phyloP scores from a whole-genome alignment of 2,329 filamentous ascomycete genomes.

The Ophiobolus disseminans region DNA sequence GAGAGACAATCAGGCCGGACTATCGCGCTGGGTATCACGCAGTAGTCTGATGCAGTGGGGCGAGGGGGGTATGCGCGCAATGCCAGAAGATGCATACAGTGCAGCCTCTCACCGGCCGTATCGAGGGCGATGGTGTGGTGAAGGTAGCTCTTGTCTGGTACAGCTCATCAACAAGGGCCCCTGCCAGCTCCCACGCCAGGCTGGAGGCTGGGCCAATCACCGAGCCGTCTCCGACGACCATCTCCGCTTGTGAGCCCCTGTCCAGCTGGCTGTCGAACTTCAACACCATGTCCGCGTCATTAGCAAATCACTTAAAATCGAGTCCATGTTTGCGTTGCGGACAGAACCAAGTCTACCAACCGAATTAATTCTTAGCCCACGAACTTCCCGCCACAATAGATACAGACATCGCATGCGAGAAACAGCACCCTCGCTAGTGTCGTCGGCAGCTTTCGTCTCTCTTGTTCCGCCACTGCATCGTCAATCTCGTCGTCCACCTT shows the following conservation, averaged over 20 bases:
- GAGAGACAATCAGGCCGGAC: slow-evolving; percentile 28
- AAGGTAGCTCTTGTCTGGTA: slow-evolving; percentile 20
- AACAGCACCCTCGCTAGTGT: slow-evolving; percentile 43
- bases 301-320: no score
- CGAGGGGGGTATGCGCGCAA: slow-evolving; percentile 22
- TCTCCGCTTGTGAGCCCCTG: slow-evolving; percentile 3
- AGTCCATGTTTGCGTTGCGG: no score
- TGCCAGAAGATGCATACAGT: slow-evolving; percentile 18
- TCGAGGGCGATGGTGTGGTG: slow-evolving; percentile 25
- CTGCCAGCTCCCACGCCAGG: background rate
- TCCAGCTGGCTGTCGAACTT: slow-evolving; percentile 3
- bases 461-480: slow-evolving; percentile 2
- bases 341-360: background rate
- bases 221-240: background rate
- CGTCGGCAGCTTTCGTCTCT: slow-evolving; percentile 11
- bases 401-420: slow-evolving; percentile 45
- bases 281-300: slow-evolving; percentile 6
- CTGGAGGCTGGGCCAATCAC: slow-evolving; percentile 24
- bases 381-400: slow-evolving; percentile 49
- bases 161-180: slow-evolving; percentile 9
- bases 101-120: slow-evolving; percentile 24
- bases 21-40: slow-evolving; percentile 19
- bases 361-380: slow-evolving; percentile 22
- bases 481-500: slow-evolving; percentile 1
- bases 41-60: slow-evolving; percentile 19